phyloP scores from a whole-genome alignment of 169 alveolate genomes.

The Eimeria acervulina region DNA sequence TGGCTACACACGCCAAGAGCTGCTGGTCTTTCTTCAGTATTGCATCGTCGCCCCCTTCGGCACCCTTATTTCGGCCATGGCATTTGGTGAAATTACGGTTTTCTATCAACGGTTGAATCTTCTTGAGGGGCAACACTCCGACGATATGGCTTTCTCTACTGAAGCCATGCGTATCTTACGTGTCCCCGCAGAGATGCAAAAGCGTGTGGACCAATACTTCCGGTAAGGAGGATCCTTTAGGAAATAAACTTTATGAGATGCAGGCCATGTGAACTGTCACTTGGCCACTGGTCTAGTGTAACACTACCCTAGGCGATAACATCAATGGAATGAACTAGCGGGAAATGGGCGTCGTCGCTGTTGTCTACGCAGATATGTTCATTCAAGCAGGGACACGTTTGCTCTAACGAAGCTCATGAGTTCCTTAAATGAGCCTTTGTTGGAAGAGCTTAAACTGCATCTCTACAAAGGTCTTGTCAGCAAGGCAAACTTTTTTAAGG shows the following conservation, averaged over 20 bases:
- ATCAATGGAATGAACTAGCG: neutral
- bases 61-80: slow-evolving; percentile 69
- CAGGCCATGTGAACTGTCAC: neutral
- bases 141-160: slow-evolving; percentile 59
- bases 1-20: neutral
- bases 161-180: slow-evolving; percentile 76
- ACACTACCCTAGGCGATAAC: neutral
- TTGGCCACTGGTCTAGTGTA: neutral
- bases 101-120: slow-evolving; percentile 64
- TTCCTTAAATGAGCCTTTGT: slow-evolving; percentile 67
- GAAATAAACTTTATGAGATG: neutral
- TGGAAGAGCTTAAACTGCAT: slow-evolving; percentile 64
- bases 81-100: slow-evolving; percentile 66
- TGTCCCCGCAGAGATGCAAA: slow-evolving; percentile 74
- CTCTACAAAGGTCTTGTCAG: slow-evolving; percentile 61
- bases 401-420: slow-evolving; percentile 64
- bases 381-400: slow-evolving; percentile 62
- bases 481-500: slow-evolving; percentile 68
- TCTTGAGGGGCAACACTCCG: slow-evolving; percentile 71
- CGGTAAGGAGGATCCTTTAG: slow-evolving; percentile 17
- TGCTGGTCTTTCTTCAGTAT: slow-evolving; percentile 54
- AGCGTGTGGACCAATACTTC: slow-evolving; percentile 67
- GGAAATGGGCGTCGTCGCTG: neutral
- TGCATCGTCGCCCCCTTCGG: slow-evolving; percentile 78
- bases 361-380: slow-evolving; percentile 44